Evolutionary conservation across 2,329 filamentous ascomycete genomes (phyloP).

Genomic region (Trichoderma sp.): DNA sequence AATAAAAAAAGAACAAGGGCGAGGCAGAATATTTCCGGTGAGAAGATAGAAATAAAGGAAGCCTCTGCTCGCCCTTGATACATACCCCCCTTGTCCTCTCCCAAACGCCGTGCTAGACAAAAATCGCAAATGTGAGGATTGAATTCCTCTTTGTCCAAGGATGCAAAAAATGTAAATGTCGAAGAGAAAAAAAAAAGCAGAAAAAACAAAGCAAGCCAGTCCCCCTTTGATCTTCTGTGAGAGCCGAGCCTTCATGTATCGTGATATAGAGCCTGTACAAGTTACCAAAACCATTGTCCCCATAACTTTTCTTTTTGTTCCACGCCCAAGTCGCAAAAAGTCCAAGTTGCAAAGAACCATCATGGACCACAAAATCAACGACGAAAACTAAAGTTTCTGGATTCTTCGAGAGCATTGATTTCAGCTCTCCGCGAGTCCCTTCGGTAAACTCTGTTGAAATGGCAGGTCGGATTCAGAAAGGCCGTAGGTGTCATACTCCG

Average conservation of each 20-base stretch:
- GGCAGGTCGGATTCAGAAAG: neutral
- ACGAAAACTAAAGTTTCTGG: neutral
- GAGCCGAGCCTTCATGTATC: conserved; percentile 27
- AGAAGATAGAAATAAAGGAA: conserved; percentile 17
- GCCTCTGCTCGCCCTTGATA: conserved; percentile 9
- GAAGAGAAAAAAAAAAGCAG: conserved; percentile 3
- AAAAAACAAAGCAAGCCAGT: neutral
- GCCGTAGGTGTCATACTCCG: conserved; percentile 43
- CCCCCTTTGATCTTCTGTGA: conserved; percentile 3
- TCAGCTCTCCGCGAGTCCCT: neutral
- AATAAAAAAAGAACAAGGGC: neutral
- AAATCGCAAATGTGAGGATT: conserved; percentile 20
- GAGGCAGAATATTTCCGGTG: neutral
- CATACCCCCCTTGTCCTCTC: conserved; percentile 20
- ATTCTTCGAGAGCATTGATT: neutral
- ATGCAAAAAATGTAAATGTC: conserved; percentile 15
- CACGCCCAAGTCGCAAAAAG: conserved; percentile 14
- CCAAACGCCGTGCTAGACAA: conserved; percentile 35
- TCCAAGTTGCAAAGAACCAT: conserved; percentile 17
- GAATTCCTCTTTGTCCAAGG: conserved; percentile 15
- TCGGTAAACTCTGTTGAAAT: neutral
- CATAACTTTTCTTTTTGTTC: conserved; percentile 16
- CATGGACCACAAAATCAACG: conserved; percentile 20
- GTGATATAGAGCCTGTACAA: conserved; percentile 32
- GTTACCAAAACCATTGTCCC: conserved; percentile 24